Percentiles rank a stretch among this genome's conserved stretches.
Evolutionary conservation across 176 grass and related monocot species (phyloP).

Genomic region (Lolium multiflorum): DNA sequence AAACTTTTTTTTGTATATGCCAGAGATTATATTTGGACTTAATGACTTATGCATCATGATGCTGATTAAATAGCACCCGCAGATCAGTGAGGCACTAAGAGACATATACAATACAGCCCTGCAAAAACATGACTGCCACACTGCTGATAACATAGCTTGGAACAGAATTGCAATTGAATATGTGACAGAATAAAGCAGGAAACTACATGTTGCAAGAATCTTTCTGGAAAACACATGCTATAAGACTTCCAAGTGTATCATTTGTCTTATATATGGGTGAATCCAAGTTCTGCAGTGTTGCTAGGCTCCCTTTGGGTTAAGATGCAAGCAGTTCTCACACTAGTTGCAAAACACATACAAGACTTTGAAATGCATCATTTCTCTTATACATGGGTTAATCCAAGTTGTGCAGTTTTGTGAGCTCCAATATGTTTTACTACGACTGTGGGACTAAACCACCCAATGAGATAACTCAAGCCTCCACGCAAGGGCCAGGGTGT

Average conservation of each 20-base stretch:
- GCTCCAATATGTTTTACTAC: neutral
- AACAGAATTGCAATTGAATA: slow-evolving; percentile 8
- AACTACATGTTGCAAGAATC: neutral
- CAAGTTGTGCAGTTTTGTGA: neutral
- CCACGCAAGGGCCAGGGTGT: neutral
- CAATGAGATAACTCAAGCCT: slow-evolving; percentile 15
- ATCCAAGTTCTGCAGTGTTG: neutral
- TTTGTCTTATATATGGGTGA: neutral
- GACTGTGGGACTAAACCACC: neutral
- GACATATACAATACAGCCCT: neutral
- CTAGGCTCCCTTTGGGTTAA: neutral
- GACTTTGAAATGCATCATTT: neutral
- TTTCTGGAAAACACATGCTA: slow-evolving; percentile 10
- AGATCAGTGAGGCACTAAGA: slow-evolving; percentile 8
- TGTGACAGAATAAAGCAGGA: slow-evolving; percentile 10
- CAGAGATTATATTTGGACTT: neutral
- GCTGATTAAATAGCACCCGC: slow-evolving; percentile 5
- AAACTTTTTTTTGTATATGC: neutral
- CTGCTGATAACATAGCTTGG: slow-evolving; percentile 19
- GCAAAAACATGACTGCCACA: slow-evolving; percentile 20
- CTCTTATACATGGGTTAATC: neutral
- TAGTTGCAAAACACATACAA: neutral
- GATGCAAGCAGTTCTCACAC: slow-evolving; percentile 16
- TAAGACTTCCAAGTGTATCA: slow-evolving; percentile 16
- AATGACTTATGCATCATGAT: neutral